Percentiles rank a stretch among this genome's conserved stretches.
phyloP scores from a whole-genome alignment of 2,329 filamentous ascomycete species.

The Neofusicoccum umdonicola region DNA sequence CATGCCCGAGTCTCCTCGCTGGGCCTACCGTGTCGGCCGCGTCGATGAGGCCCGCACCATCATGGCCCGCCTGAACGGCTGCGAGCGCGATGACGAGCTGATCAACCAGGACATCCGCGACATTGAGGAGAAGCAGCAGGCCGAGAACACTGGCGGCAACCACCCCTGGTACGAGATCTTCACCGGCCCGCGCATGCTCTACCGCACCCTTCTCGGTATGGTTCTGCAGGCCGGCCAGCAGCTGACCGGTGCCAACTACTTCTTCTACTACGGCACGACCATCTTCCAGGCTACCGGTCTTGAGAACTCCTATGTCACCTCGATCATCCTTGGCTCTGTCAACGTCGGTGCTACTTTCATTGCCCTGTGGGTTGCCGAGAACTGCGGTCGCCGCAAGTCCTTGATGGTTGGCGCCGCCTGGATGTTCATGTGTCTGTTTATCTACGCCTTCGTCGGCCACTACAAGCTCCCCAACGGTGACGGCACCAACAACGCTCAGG shows the following conservation, averaged over 20 bases:
- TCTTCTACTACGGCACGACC: conserved; percentile 56
- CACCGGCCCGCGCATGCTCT: conserved; percentile 63
- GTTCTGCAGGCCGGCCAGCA: conserved; percentile 64
- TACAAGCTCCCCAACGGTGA: conserved; percentile 38
- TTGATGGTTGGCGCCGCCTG: conserved; percentile 46
- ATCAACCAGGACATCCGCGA: conserved; percentile 54
- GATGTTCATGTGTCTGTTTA: conserved; percentile 60
- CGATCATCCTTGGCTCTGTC: conserved; percentile 48
- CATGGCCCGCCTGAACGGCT: conserved; percentile 54
- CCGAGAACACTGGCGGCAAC: conserved; percentile 43
- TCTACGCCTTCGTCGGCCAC: conserved; percentile 48
- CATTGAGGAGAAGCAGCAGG: conserved; percentile 56
- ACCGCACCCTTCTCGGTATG: conserved; percentile 57
- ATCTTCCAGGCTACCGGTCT: conserved; percentile 45
- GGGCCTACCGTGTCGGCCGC: conserved; percentile 54
- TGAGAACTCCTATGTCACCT: conserved; percentile 45
- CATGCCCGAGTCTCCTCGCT: conserved; percentile 21
- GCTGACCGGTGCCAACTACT: conserved; percentile 67
- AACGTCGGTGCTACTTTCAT: conserved; percentile 50
- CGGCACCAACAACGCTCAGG: conserved; percentile 35
- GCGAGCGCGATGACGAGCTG: conserved; percentile 53
- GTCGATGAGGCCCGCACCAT: conserved; percentile 48
- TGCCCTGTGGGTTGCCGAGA: conserved; percentile 48
- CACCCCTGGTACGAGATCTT: conserved; percentile 58
- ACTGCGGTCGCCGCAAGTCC: conserved; percentile 44